These are phyloP conservation scores for Trichoderma sp. DNA, from an alignment of 2,329 filamentous ascomycete species.

Conservation along the genomic window DNA sequence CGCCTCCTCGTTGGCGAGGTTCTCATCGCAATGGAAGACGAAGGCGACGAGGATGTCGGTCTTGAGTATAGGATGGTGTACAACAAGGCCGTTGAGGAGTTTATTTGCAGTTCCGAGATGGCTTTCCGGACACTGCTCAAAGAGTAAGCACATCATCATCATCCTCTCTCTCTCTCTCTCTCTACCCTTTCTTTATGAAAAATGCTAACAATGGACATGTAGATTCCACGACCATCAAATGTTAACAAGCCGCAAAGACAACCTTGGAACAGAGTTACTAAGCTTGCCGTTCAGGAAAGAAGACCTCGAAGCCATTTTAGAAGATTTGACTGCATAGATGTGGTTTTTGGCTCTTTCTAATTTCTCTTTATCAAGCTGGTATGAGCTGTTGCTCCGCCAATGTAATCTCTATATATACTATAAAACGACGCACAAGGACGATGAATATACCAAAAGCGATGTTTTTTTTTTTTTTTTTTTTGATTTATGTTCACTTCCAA, in stretches of 20 bases:
- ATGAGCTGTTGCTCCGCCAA: not conserved
- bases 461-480: not conserved
- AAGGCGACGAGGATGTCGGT: constrained; percentile 60
- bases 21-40: constrained; percentile 67
- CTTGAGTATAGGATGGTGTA: constrained; percentile 92
- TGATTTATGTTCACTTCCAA: not conserved
- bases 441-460: constrained; percentile 11
- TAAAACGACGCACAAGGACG: not conserved
- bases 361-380: not conserved
- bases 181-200: not conserved
- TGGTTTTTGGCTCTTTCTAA: not conserved
- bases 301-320: constrained; percentile 84
- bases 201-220: not conserved
- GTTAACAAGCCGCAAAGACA: constrained; percentile 85
- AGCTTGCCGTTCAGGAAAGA: constrained; percentile 84
- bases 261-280: constrained; percentile 79
- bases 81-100: constrained; percentile 93
- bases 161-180: not conserved
- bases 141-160: constrained; percentile 59
- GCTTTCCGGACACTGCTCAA: constrained; percentile 91
- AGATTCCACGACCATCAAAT: constrained; percentile 97
- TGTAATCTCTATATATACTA: not conserved
- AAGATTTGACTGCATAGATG: constrained; percentile 57
- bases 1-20: constrained; percentile 83
- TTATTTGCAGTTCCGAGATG: constrained; percentile 96